Evolutionary conservation across 2,329 filamentous ascomycete genomes (phyloP).

Genomic region (Fusarium hostae): DNA sequence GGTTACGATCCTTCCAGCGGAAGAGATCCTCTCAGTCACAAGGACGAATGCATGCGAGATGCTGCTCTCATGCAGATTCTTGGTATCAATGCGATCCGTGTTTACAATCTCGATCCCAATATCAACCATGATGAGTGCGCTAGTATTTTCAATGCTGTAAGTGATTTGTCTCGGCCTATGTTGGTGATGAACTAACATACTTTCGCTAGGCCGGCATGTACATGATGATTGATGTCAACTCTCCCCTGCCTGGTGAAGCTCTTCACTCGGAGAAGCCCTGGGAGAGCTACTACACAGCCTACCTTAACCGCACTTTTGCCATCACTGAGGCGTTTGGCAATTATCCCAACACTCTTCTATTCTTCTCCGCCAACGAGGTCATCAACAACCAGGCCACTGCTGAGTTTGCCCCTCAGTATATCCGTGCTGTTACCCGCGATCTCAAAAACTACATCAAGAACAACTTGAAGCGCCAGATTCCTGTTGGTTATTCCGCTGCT

Average conservation of each 20-base stretch:
- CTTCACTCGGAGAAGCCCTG: conserved; percentile 66
- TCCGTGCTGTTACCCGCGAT: conserved; percentile 80
- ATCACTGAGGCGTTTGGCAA: conserved; percentile 74
- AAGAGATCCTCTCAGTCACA: conserved; percentile 70
- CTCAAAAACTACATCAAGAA: conserved; percentile 84
- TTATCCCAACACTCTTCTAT: conserved; percentile 75
- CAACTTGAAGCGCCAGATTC: conserved; percentile 73
- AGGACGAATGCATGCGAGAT: conserved; percentile 69
- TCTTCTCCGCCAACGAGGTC: conserved; percentile 84
- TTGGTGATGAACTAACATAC: conserved; percentile 1
- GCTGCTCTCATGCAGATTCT: conserved; percentile 73
- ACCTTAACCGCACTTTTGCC: conserved; percentile 74
- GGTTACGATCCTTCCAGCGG: conserved; percentile 66
- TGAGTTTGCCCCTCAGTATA: conserved; percentile 72
- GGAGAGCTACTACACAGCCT: conserved; percentile 68
- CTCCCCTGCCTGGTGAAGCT: conserved; percentile 68
- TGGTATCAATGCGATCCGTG: conserved; percentile 74
- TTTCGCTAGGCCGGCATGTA: conserved; percentile 68
- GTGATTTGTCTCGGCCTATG: conserved; percentile 14
- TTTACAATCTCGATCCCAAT: conserved; percentile 75
- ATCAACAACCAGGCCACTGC: conserved; percentile 74
- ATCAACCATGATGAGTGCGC: conserved; percentile 75
- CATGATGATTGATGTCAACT: conserved; percentile 76
- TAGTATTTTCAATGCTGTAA: conserved; percentile 72
- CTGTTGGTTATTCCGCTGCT: conserved; percentile 83